A percentile compares a stretch with the other conserved stretches of the same genome.
Evolutionary conservation across 768 basidiomycete genomes (phyloP).

Genomic region (Sporobolomyces phaffii): DNA sequence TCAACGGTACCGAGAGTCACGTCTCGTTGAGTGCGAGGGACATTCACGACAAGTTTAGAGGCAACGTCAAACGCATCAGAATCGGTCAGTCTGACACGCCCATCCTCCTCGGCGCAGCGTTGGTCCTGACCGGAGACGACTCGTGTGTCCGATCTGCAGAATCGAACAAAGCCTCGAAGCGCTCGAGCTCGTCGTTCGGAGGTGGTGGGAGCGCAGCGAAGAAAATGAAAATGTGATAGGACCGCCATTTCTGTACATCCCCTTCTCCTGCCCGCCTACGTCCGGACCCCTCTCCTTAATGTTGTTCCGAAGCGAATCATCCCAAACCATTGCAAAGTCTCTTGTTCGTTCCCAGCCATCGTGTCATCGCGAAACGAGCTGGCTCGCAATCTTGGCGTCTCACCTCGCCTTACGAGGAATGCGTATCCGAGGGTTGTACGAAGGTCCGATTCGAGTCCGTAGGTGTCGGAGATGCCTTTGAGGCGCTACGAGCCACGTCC

Average conservation of each 20-base stretch:
- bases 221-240: slow-evolving; percentile 18
- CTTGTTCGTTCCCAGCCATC: no score
- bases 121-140: background rate
- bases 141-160: background rate
- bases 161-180: slow-evolving; percentile 19
- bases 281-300: background rate
- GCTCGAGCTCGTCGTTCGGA: slow-evolving; percentile 13
- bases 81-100: background rate
- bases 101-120: background rate
- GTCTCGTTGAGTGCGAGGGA: slow-evolving; percentile 22
- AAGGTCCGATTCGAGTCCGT: no score
- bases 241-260: background rate
- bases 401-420: no score
- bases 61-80: slow-evolving; percentile 25
- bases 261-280: background rate
- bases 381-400: no score
- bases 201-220: slow-evolving; percentile 22
- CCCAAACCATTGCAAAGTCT: no score
- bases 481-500: background rate
- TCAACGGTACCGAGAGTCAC: slow-evolving; percentile 58
- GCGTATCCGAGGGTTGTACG: no score
- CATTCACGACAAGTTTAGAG: slow-evolving; percentile 24
- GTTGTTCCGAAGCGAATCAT: no score
- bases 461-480: no score
- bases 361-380: no score